A percentile compares a stretch with the other conserved stretches of the same genome.
Evolutionary conservation across 352 stramenopile genomes (phyloP).

Genomic region (Aphanomyces astaci): DNA sequence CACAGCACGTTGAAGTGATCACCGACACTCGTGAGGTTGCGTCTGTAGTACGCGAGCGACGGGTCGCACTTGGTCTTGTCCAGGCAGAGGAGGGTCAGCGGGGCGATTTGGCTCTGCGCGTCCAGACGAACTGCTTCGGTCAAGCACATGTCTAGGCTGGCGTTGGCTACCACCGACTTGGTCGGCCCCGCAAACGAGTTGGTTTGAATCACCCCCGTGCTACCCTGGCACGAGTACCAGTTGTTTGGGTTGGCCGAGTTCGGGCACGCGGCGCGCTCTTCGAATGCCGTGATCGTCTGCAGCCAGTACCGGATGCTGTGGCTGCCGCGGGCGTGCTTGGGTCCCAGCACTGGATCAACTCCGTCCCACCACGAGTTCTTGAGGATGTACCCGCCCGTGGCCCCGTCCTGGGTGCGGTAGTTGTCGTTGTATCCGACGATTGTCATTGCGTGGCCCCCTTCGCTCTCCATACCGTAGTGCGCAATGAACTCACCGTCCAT

Average conservation of each 20-base stretch:
- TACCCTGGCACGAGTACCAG: constrained; percentile 65
- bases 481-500: constrained; percentile 63
- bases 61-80: constrained; percentile 32
- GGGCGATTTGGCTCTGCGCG: constrained; percentile 47
- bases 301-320: constrained; percentile 66
- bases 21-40: constrained; percentile 50
- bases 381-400: constrained; percentile 58
- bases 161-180: not conserved
- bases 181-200: constrained; percentile 29
- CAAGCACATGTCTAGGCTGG: constrained; percentile 38
- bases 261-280: constrained; percentile 56
- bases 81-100: constrained; percentile 50
- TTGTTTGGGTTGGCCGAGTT: constrained; percentile 65
- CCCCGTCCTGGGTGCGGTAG: constrained; percentile 51
- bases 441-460: constrained; percentile 59
- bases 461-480: constrained; percentile 39
- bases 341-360: constrained; percentile 47
- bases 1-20: constrained; percentile 60
- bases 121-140: constrained; percentile 47
- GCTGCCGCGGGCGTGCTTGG: constrained; percentile 49
- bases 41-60: constrained; percentile 52
- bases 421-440: constrained; percentile 61
- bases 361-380: constrained; percentile 78
- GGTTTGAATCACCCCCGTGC: constrained; percentile 39
- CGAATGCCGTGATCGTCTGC: constrained; percentile 60